Base-by-base conservation (phyloP, 2,329 filamentous ascomycete species). In the Zymoseptoria pseudotritici region DNA sequence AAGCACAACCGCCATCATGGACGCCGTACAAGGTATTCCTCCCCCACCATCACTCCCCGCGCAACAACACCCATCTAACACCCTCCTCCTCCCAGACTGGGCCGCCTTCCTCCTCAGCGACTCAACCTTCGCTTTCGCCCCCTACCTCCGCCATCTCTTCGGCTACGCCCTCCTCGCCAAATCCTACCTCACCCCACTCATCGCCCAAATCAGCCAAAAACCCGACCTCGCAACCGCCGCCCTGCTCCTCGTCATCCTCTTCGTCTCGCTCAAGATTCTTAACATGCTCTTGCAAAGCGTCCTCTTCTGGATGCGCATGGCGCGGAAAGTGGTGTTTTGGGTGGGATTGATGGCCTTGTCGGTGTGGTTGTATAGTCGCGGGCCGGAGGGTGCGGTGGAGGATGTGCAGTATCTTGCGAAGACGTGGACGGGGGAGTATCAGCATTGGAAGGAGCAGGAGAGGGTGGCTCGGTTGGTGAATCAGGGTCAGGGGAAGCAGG, bases 241-340 rank as follows among this genome's bases (percentile, higher is more conserved):
- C 13, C 68, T 86, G 8, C 77, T 89, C 3, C 75, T 87, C 52
- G 66, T 86, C 29, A 75, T 86, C 58, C 74, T 93, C 56, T 79
- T 91, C 70, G 72, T 92, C 59, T 81, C 80, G 11, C 75, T 87
- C 61, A 83, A 84, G 65, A 78, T 94, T 50, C 76, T 87, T 64
- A 82, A 86, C 71, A 87, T 88, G 77, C 77, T 91, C 19, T 85
- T 86, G 62, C 83, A 90, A 61, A 76, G 90, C 20, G 79, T 96
- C 60, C 77, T 91, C 70, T 95, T 86, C 78, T 91, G 90, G 85
- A 83, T 91, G 56, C 78, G 82, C n/a, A 71, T 96, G 58, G 79
- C 80, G 10, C 73, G 90, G 63, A 77, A 82, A 22, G 66, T 91
- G 50, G 72, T 83, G 1, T 84, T 91, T 64, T 94, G 86, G 84